A percentile compares a stretch with the other conserved stretches of the same genome.
These are phyloP conservation scores for Geotrichum klebahnii DNA, from an alignment of 1,139 yeast genomes.

Conservation along the genomic window DNA sequence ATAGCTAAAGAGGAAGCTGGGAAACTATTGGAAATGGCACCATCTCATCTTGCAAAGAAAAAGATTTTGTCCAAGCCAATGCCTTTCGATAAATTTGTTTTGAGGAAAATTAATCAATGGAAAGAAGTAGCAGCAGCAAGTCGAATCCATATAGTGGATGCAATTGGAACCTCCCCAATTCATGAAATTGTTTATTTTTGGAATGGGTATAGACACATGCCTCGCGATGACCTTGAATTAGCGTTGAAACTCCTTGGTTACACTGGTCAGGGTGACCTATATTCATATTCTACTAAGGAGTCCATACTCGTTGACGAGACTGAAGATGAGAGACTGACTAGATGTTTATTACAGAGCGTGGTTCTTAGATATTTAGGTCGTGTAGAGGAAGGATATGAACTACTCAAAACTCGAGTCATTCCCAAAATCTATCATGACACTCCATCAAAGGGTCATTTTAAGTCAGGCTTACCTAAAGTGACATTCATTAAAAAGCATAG, in stretches of 20 bases:
- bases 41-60: constrained; percentile 59
- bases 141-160: constrained; percentile 56
- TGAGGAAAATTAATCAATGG: constrained; percentile 65
- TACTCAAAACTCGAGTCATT: constrained; percentile 60
- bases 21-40: constrained; percentile 61
- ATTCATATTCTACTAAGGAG: constrained; percentile 21
- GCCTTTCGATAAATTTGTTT: constrained; percentile 84
- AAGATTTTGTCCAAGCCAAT: constrained; percentile 74
- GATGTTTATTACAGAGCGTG: constrained; percentile 61
- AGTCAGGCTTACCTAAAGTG: constrained; percentile 34
- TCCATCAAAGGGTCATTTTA: constrained; percentile 29
- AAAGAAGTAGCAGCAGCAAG: constrained; percentile 46
- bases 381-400: constrained; percentile 53
- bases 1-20: constrained; percentile 58
- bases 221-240: constrained; percentile 51
- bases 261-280: constrained; percentile 42
- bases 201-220: constrained; percentile 90
- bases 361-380: constrained; percentile 63
- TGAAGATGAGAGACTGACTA: constrained; percentile 61
- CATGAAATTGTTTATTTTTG: constrained; percentile 86
- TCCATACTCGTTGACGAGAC: constrained; percentile 42
- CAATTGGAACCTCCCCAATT: constrained; percentile 78
- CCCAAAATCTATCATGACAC: constrained; percentile 32
- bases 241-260: constrained; percentile 50
- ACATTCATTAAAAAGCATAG: constrained; percentile 32